Percentiles rank a stretch among this genome's conserved stretches.
These are phyloP conservation scores for Phialocephala subalpina DNA, from an alignment of 2,329 filamentous ascomycete genomes.

Conservation along the genomic window DNA sequence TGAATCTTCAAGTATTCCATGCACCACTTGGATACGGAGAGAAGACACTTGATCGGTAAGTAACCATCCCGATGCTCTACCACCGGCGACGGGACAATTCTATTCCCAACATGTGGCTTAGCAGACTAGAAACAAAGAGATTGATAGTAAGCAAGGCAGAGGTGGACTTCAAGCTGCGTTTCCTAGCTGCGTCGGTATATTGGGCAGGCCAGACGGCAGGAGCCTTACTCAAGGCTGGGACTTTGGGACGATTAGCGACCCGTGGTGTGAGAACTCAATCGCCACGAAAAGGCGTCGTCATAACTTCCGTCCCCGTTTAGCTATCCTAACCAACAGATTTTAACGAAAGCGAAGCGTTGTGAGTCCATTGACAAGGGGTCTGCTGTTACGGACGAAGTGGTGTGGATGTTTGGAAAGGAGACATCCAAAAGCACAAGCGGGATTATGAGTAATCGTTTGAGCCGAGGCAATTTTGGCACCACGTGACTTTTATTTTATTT, in stretches of 20 bases:
- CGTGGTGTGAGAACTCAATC: constrained; percentile 4
- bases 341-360: neutral
- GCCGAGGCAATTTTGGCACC: constrained; percentile 2
- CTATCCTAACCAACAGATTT: neutral
- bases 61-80: neutral
- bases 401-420: neutral
- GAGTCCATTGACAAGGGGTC: neutral
- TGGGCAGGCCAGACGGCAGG: neutral
- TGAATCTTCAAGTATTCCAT: neutral
- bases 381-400: constrained; percentile 11
- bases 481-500: neutral
- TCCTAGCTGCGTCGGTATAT: neutral
- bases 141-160: neutral
- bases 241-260: constrained; percentile 2
- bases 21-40: neutral
- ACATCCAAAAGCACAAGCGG: neutral
- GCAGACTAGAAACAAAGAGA: neutral
- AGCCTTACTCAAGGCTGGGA: neutral
- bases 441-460: constrained; percentile 2
- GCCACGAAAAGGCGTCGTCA: neutral
- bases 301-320: neutral
- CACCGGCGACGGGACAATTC: constrained; percentile 3
- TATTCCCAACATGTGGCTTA: neutral
- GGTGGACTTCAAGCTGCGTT: neutral
- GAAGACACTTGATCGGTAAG: neutral